Conservation (phyloP, 495 filamentous ascomycete species). For the Xylaria sp. region DNA sequence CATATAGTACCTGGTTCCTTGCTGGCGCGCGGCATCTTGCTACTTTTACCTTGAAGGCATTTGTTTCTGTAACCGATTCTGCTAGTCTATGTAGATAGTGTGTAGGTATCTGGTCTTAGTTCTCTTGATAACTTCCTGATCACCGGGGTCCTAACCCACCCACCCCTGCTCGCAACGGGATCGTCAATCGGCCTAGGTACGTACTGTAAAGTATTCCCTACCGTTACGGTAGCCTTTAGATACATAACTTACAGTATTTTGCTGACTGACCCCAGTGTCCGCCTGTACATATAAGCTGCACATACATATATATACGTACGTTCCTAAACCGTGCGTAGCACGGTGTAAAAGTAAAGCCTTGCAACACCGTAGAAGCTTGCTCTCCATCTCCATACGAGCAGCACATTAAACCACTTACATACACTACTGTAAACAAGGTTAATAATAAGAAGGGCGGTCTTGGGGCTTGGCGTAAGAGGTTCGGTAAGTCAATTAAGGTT, state of each 20-base stretch:
- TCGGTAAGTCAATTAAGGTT: not conserved
- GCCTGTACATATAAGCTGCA: too few species aligned
- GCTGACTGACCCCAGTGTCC: not conserved
- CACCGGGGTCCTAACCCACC: not conserved
- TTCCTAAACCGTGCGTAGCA: not conserved
- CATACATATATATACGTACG: too few species aligned
- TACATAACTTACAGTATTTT: not conserved
- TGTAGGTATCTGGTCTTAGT: too few species aligned
- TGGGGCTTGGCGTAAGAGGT: not conserved
- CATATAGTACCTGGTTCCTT: not conserved
- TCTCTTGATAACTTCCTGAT: not conserved
- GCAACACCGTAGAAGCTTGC: not conserved
- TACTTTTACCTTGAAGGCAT: not conserved
- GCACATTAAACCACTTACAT: too few species aligned
- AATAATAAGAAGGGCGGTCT: too few species aligned
- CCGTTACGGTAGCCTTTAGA: too few species aligned
- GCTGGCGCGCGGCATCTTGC: not conserved
- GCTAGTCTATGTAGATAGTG: too few species aligned
- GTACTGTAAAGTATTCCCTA: not conserved
- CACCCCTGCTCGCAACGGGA: not conserved
- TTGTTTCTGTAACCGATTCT: not conserved
- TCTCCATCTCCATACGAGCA: too few species aligned
- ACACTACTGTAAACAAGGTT: too few species aligned
- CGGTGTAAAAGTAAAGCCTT: not conserved
- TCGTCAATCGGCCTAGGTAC: not conserved